Evolutionary conservation across 352 stramenopile species (phyloP), one percentile per base, ranked within the genome.

Genomic region (Chrysophaeum taylorii): DNA sequence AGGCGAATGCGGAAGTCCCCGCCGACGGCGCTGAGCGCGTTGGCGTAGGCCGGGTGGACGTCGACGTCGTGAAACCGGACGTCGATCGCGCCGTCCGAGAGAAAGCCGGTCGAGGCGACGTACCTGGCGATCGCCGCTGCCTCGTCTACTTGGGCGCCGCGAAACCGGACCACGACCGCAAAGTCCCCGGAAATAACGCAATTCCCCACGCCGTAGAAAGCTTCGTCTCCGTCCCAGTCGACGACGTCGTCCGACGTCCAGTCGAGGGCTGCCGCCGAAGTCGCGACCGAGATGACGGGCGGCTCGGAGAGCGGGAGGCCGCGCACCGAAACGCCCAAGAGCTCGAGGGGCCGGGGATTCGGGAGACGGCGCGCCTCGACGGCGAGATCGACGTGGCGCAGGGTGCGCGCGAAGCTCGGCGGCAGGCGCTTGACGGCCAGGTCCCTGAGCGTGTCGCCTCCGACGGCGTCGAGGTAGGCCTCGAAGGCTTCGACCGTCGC

Each of bases 211-310:
- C 33, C 1, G 36, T 66, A 66, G 31, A 66, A 66, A 18, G 57
- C 57, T 25, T 66, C 57, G 57, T 66, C 57, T 1, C 57, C 57
- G 36, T 66, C 57, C 57, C 57, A 66, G 18, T 66, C 57, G 33
- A 66, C 57, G 36, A 18, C 35, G 9, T 1, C 18, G 18, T 60
- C 48, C 14, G 57, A 66, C 2, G 57, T 33, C 57, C 57, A 66
- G 7, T 66, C 57, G 9, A 66, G 35, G n/a, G n/a, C n/a, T n/a
- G n/a, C n/a, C n/a, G n/a, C n/a, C n/a, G n/a, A n/a, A n/a, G n/a
- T n/a, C n/a, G n/a, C n/a, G n/a, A n/a, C n/a, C n/a, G n/a, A n/a
- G n/a, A n/a, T n/a, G 7, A 66, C 35, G 7, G 57, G 57, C 18
- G 57, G 33, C 16, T 66, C 57, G 36, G 31, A 43, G 14, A 66